Percentiles rank a stretch among this genome's conserved stretches.
Evolutionary conservation across 805 yeast species (phyloP).

Genomic region (Saccharomyces mikatae): DNA sequence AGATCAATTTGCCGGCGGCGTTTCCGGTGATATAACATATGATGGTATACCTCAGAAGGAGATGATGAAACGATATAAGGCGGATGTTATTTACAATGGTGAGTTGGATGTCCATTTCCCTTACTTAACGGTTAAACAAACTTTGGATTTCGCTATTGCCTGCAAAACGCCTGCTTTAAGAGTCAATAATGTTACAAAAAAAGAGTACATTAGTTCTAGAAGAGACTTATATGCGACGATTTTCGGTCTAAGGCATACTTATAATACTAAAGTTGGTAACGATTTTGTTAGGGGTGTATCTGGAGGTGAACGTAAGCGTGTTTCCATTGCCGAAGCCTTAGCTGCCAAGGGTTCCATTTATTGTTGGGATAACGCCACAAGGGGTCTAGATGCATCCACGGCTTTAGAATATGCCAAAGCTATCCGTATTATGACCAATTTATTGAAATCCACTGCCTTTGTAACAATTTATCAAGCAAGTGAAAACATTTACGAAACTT

Average conservation of each 20-base stretch:
- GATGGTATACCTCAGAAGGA: slow-evolving; percentile 55
- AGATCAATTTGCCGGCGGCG: slow-evolving; percentile 34
- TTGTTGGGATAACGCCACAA: slow-evolving; percentile 69
- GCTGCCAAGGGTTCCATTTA: slow-evolving; percentile 43
- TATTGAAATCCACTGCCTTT: slow-evolving; percentile 43
- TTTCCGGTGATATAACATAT: slow-evolving; percentile 50
- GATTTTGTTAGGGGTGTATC: slow-evolving; percentile 63
- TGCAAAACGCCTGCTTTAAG: slow-evolving; percentile 57
- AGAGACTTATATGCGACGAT: slow-evolving; percentile 33
- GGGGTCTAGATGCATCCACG: slow-evolving; percentile 72
- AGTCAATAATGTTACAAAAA: slow-evolving; percentile 39
- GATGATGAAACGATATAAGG: slow-evolving; percentile 49
- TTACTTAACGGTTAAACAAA: slow-evolving; percentile 64
- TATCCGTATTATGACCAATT: slow-evolving; percentile 45
- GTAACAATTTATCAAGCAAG: slow-evolving; percentile 59
- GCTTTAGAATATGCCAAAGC: slow-evolving; percentile 55
- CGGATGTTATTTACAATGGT: slow-evolving; percentile 51
- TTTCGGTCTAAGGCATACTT: slow-evolving; percentile 50
- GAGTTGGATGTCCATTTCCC: slow-evolving; percentile 71
- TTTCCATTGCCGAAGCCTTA: slow-evolving; percentile 56
- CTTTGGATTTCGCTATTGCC: slow-evolving; percentile 61
- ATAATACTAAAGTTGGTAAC: slow-evolving; percentile 47
- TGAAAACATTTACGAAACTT: slow-evolving; percentile 45
- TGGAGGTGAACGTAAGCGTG: slow-evolving; percentile 72
- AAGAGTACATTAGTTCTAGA: slow-evolving; percentile 39